A percentile compares a stretch with the other conserved stretches of the same genome.
These are phyloP conservation scores for Fusarium mangiferae DNA, from an alignment of 2,329 filamentous ascomycete species.

Conservation along the genomic window DNA sequence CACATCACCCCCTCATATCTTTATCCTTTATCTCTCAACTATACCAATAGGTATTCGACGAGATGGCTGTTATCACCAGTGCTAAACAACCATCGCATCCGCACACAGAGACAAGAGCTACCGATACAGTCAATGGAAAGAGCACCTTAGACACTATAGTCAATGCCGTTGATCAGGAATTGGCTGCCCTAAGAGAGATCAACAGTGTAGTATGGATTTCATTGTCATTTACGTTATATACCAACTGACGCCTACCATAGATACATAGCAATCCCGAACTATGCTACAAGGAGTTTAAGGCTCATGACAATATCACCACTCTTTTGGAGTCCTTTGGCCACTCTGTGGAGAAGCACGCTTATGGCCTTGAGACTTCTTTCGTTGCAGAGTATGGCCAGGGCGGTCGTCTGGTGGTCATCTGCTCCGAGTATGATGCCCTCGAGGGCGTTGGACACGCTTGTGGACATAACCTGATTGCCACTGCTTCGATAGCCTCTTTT, in stretches of 20 bases:
- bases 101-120: rapidly evolving
- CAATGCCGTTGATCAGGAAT: neutral
- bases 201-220: neutral
- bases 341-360: neutral
- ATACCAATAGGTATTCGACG: neutral
- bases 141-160: neutral
- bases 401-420: neutral
- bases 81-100: rapidly evolving
- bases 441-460: neutral
- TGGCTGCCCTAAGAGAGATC: neutral
- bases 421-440: neutral
- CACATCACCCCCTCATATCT: too few relatives aligned
- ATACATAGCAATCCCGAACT: neutral
- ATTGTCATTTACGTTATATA: rapidly evolving
- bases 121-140: rapidly evolving
- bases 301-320: neutral
- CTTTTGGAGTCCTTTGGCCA: neutral
- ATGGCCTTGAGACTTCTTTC: neutral
- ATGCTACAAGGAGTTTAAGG: neutral
- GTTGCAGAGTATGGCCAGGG: neutral
- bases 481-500: neutral
- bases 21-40: neutral
- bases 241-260: neutral
- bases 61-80: neutral
- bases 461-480: neutral